Base-by-base conservation (phyloP, 208 protist species). In the Trypanosomatidae sp. region DNA sequence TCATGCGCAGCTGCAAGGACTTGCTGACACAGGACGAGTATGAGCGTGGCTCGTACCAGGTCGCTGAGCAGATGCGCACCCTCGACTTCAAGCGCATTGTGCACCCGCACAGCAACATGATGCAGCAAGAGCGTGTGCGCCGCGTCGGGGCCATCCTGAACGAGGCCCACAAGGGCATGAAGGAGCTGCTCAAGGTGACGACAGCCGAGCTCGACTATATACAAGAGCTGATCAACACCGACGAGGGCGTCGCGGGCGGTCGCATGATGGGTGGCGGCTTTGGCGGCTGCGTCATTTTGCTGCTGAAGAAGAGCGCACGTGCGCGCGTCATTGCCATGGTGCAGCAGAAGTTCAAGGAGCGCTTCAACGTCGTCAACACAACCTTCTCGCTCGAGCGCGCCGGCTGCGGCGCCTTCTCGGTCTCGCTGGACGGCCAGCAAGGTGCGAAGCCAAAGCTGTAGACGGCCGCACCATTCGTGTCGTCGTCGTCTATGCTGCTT, bases 251-350 rank as follows among this genome's bases (percentile, higher is more conserved):
- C 2, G 67, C 73, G 1, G 88, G 88, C 10, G 71, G 72, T 16
- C 74, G 84, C 30, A 73, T 95, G 80, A 92, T 88, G 61, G 88
- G 88, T 19, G 83, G 80, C 21, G 88, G 88, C 27, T 95, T 95
- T 58, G 88, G 88, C 26, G 88, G 88, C 19, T 92, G 88, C 62
- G 67, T 84, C 7, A 62, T 91, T 15, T 47, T 76, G 48, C 63
- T 88, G 2, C 55, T 88, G 10, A 60, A 71, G 33, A 59, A 59
- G 23, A 58, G 48, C 15, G 63, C 65, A 0, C 24, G 66, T 41
- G 66, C 82, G n/a, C 56, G 69, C 10, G 72, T 83, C n/a, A 48
- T 67, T 8, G 45, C 47, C 21, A 48, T 57, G 38, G 70, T 83
- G 4, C 66, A 54, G n/a, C 46, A 71, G 13, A 45, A 55, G 28